Evolutionary conservation across 345 rosid species (phyloP), one percentile per base, ranked within the genome.

Genomic region (Populus pruinosa): DNA sequence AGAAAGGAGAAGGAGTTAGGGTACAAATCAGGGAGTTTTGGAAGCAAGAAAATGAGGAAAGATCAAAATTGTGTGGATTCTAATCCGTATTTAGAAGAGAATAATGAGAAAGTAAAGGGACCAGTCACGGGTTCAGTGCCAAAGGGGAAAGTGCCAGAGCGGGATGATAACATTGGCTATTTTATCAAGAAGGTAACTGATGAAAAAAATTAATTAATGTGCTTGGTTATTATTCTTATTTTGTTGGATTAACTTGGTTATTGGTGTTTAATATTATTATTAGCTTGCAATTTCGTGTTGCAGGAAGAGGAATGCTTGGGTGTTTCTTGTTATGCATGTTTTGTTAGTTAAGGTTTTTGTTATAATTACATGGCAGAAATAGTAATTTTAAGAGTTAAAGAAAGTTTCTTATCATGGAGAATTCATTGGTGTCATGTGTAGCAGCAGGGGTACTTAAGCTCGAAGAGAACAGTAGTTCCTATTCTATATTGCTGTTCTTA

Each of bases 21-120:
- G 62, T 74, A 77, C 72, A 89, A 80, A 69, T 83, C 81, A 69
- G 87, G 82, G 71, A 91, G 89, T 80, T 96, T 94, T 50, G 98
- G 94, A 61, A 92, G 96, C 84, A 94, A 91, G 89, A 96, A 90
- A 72, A 80, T 85, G 89, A 89, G 83, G 86, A 88, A 81, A 84
- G 86, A 82, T 76, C 76, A 38, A 31, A 85, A 79, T 72, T 71
- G 71, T 61, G 77, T 43, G 49, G 97, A 92, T 80, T 94, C 91
- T 4, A 78, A 82, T 82, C 99, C 99, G 0, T 96, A 96, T 69
- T 27, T 50, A 16, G 82, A 87, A 69, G 88, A 81, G 77, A 79
- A 77, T 77, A 71, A 72, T 39, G 50, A 71, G 73, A 75, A 16
- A 31, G 81, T 49, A 18, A 85, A 80, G 74, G 72, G 76, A 67